These are phyloP conservation scores for Penicillium diatomitis DNA, from an alignment of 495 filamentous ascomycete species.

Conservation along the genomic window DNA sequence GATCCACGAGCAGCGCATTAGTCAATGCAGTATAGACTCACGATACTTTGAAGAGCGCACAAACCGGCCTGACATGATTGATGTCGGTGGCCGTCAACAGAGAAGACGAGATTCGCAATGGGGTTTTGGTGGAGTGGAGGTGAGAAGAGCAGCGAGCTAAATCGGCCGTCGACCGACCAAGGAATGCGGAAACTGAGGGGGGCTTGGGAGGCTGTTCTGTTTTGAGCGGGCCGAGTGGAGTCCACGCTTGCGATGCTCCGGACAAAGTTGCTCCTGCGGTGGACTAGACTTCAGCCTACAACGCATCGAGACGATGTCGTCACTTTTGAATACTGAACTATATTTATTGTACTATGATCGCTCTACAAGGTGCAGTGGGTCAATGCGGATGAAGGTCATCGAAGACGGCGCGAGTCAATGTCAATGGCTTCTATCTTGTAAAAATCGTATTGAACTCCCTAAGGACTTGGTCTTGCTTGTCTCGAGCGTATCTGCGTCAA, in stretches of 20 bases:
- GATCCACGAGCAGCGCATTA: conserved; percentile 4
- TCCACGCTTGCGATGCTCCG: conserved; percentile 8
- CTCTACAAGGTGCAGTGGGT: background rate
- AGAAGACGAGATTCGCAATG: conserved; percentile 4
- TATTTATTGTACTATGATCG: too few relatives aligned
- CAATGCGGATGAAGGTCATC: background rate
- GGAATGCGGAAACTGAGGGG: conserved; percentile 20
- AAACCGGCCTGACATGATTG: conserved; percentile 85
- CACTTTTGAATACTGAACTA: background rate
- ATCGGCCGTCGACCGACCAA: conserved; percentile 10
- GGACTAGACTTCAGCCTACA: too few relatives aligned
- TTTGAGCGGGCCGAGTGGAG: conserved; percentile 24
- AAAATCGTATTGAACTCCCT: too few relatives aligned
- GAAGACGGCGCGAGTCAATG: too few relatives aligned
- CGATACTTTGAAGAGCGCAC: conserved; percentile 98
- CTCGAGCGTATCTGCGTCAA: too few relatives aligned
- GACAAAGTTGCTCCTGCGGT: background rate
- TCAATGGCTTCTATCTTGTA: too few relatives aligned
- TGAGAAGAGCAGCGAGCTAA: conserved; percentile 12
- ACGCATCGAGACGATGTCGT: background rate
- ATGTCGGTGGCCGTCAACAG: conserved; percentile 8
- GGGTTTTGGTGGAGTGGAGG: conserved; percentile 7
- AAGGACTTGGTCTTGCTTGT: too few relatives aligned
- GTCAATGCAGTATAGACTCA: conserved; percentile 39
- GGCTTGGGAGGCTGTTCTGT: conserved; percentile 8